Evolutionary conservation across 139 green algal species (phyloP), one percentile per base, ranked within the genome.

Genomic region (Coelastrella sp.): DNA sequence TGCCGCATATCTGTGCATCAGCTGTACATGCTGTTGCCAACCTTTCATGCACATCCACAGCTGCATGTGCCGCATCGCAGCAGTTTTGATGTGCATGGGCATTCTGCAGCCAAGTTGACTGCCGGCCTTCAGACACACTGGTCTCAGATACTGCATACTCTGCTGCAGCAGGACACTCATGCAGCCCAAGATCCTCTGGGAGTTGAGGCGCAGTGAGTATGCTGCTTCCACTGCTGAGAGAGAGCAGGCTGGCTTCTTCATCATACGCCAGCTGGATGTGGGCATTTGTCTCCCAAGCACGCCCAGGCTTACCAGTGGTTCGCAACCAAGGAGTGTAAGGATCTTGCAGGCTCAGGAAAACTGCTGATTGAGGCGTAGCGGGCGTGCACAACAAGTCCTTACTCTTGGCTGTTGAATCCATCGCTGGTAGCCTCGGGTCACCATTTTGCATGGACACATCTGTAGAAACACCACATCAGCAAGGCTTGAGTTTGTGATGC

Each of bases 311-410:
- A 2, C 27, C 60, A 43, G 27, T 66, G 21, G 79, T 85, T 48
- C 80, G 50, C 19, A 86, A 67, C 80, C 80, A 86, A 2, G 80
- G 80, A 1, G 80, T 86, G 80, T 57, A 86, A 8, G 80, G 35
- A 37, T 86, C 80, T 6, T 37, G 19, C 7, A 84, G 35, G 40
- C 63, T 60, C 11, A 69, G 25, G 35, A 40, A 19, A 40, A 40
- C 38, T 59, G 68, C 38, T 77, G 68, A 27, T 38, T 63, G 13
- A 34, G 66, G 19, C 32, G 66, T 38, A 15, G 35, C 35, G 30
- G 53, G 53, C 11, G 19, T 64, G 53, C 17, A 64, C 45, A 9
- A 57, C 15, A 13, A 57, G 15, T 57, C 45, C 11, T 3, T 57
- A 23, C 45, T 57, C 11, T 13, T 57, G 45, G n/a, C n/a, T n/a